Percentiles rank a stretch among this genome's conserved stretches.
Conservation (phyloP, 2,329 filamentous ascomycete species). For the Trichothecium roseum region DNA sequence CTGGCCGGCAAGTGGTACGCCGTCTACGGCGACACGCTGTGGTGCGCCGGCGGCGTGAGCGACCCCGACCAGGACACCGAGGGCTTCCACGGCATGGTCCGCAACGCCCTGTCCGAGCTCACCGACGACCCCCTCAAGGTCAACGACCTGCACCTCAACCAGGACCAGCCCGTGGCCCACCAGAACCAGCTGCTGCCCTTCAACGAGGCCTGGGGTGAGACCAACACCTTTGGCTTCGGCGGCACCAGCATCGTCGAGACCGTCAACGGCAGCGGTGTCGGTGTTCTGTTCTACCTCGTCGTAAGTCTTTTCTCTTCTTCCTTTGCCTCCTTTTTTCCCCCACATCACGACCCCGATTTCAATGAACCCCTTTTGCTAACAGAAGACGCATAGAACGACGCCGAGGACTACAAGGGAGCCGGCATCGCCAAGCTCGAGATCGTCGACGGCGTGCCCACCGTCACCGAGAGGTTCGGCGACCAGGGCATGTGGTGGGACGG, state of each 20-base stretch:
- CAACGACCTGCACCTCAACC: conserved; percentile 23
- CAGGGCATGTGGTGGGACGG: conserved; percentile 26
- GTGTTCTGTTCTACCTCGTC: conserved; percentile 24
- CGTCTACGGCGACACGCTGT: conserved; percentile 24
- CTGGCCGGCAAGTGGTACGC: conserved; percentile 26
- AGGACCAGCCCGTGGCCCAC: conserved; percentile 14
- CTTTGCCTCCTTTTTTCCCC: too few species aligned
- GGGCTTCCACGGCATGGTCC: conserved; percentile 28
- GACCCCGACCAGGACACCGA: conserved; percentile 16
- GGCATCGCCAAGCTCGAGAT: conserved; percentile 24
- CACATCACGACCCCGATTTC: too few species aligned
- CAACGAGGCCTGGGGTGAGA: conserved; percentile 24
- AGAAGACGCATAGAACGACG: conserved; percentile 14
- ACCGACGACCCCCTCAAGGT: conserved; percentile 24
- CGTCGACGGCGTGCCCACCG: conserved; percentile 19
- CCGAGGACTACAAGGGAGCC: conserved; percentile 22
- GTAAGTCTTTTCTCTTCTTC: conserved; percentile 15
- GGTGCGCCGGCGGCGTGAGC: conserved; percentile 21
- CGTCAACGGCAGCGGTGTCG: conserved; percentile 14
- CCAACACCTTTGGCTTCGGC: conserved; percentile 22
- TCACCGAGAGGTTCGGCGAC: conserved; percentile 20
- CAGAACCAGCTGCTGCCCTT: conserved; percentile 26
- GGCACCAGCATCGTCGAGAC: conserved; percentile 28
- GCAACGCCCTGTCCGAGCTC: conserved; percentile 22
- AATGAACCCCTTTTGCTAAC: not conserved